phyloP scores from a whole-genome alignment of 331 rosid species.

The Pyrus hybrid region DNA sequence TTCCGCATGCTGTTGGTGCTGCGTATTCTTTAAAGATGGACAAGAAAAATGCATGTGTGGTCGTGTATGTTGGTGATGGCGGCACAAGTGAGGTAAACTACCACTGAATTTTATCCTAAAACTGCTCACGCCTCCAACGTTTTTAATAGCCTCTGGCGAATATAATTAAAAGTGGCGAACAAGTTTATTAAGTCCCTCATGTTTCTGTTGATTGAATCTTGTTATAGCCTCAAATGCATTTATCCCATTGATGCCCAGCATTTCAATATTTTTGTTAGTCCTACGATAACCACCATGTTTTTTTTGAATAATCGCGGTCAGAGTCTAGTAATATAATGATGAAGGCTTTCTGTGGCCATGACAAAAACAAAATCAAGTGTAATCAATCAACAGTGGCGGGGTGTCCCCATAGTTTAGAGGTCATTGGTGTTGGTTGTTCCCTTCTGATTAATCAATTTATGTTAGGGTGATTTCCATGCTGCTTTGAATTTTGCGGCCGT shows the following conservation, averaged over 20 bases:
- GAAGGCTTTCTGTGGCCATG: background rate
- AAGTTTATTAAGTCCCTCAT: background rate
- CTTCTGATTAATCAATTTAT: conserved; percentile 13
- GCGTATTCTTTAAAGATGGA: conserved; percentile 95
- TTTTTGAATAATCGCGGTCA: background rate
- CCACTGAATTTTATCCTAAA: background rate
- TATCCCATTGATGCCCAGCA: background rate
- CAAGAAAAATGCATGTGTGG: conserved; percentile 65
- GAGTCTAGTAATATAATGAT: background rate
- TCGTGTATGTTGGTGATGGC: conserved; percentile 85
- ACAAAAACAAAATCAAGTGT: background rate
- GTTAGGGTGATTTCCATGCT: conserved; percentile 95
- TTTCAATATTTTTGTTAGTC: background rate
- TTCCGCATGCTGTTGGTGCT: conserved; percentile 95
- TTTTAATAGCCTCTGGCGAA: background rate
- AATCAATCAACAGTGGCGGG: background rate
- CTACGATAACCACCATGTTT: background rate
- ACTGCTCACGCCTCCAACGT: background rate
- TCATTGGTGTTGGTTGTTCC: background rate
- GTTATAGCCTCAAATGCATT: background rate
- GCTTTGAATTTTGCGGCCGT: conserved; percentile 92
- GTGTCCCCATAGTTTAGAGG: background rate
- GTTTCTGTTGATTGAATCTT: background rate
- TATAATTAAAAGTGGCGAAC: background rate
- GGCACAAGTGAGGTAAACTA: conserved; percentile 87